Evolutionary conservation across 345 rosid species (phyloP).

Genomic region (Arabidopsis arenosa): DNA sequence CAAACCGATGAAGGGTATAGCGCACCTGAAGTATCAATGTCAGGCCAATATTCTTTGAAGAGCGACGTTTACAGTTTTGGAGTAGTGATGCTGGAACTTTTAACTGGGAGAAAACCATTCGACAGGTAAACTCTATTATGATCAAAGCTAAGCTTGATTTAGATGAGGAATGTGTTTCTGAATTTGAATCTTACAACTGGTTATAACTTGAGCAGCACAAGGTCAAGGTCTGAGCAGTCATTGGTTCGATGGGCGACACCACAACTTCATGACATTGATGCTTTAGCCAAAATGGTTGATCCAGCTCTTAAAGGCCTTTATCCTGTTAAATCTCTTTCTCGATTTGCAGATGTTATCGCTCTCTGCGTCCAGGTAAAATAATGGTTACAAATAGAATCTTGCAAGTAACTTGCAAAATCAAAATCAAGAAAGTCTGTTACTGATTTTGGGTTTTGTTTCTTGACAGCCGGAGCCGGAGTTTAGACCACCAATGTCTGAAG

Average conservation of each 20-base stretch:
- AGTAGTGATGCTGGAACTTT: slow-evolving; percentile 97
- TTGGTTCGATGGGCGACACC: slow-evolving; percentile 99
- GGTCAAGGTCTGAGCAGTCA: slow-evolving; percentile 88
- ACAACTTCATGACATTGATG: slow-evolving; percentile 98
- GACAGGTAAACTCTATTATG: slow-evolving; percentile 63
- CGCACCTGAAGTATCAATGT: slow-evolving; percentile 95
- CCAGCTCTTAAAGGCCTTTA: slow-evolving; percentile 90
- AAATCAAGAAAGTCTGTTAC: background rate
- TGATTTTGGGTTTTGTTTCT: slow-evolving; percentile 10
- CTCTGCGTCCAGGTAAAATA: slow-evolving; percentile 90
- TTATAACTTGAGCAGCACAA: slow-evolving; percentile 61
- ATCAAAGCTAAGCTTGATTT: background rate
- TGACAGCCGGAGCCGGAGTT: slow-evolving; percentile 95
- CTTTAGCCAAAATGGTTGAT: slow-evolving; percentile 93
- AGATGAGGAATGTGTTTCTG: slow-evolving; percentile 5
- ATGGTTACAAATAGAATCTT: background rate
- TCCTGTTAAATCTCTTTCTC: slow-evolving; percentile 94
- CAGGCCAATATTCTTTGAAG: slow-evolving; percentile 83
- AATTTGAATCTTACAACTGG: background rate
- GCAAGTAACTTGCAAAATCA: background rate
- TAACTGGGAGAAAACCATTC: slow-evolving; percentile 94
- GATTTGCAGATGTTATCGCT: slow-evolving; percentile 98
- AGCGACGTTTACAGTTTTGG: slow-evolving; percentile 96
- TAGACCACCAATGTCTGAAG: slow-evolving; percentile 97
- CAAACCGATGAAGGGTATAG: slow-evolving; percentile 67